Evolutionary conservation across 2,329 filamentous ascomycete species (phyloP).

Genomic region (Fusarium keratoplasticum): DNA sequence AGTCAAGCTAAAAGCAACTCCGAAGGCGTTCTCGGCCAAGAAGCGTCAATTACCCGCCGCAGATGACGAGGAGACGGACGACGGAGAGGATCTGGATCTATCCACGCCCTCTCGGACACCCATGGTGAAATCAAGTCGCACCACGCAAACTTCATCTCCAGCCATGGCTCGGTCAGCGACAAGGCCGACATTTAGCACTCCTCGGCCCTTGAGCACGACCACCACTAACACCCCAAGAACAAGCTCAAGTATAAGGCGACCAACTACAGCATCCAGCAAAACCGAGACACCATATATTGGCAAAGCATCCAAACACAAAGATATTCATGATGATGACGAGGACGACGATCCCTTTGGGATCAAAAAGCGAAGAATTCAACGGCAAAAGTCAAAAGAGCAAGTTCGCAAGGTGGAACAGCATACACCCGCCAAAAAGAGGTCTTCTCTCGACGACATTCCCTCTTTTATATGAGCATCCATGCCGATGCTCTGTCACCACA

Average conservation of each 20-base stretch:
- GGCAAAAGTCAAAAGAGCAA: constrained; percentile 48
- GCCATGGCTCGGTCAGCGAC: constrained; percentile 16
- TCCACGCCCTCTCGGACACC: constrained; percentile 28
- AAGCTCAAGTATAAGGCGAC: neutral
- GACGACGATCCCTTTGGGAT: constrained; percentile 53
- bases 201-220: constrained; percentile 16
- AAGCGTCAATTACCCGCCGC: constrained; percentile 23
- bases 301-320: neutral
- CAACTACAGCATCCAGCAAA: constrained; percentile 12
- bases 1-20: neutral
- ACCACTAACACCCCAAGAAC: constrained; percentile 10
- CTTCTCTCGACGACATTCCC: constrained; percentile 50
- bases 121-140: constrained; percentile 13
- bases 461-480: constrained; percentile 48
- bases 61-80: constrained; percentile 35
- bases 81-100: constrained; percentile 23
- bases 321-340: constrained; percentile 38
- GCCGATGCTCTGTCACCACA: too few relatives aligned
- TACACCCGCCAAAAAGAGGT: constrained; percentile 23
- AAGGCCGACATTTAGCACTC: constrained; percentile 25
- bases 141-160: constrained; percentile 14
- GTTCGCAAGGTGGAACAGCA: constrained; percentile 34
- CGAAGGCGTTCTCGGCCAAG: constrained; percentile 1
- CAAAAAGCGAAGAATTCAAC: constrained; percentile 44
- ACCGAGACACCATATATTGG: neutral